phyloP scores from a whole-genome alignment of 345 rosid genomes.

The Hirschfeldia incana region DNA sequence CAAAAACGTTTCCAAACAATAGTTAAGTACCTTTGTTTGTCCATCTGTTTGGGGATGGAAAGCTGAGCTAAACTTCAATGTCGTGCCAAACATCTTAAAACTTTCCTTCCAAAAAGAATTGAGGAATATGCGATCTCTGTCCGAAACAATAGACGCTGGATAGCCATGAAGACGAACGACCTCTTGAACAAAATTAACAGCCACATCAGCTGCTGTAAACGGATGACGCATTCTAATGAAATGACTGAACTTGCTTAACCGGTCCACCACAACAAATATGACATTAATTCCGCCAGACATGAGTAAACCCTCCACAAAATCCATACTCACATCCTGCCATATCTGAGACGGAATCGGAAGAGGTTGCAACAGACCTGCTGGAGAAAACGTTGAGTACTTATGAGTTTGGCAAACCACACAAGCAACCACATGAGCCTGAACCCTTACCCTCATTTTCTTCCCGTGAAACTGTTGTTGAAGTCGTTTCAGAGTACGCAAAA shows the following conservation, averaged over 20 bases:
- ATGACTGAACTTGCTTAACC: neutral
- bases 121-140: too few species aligned
- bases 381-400: neutral
- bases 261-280: neutral
- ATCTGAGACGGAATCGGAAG: neutral
- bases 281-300: neutral
- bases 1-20: too few species aligned
- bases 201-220: neutral
- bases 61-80: too few species aligned
- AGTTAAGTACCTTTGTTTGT: too few species aligned
- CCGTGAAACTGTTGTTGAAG: too few species aligned
- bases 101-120: too few species aligned
- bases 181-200: neutral
- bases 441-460: too few species aligned
- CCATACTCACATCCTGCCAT: neutral
- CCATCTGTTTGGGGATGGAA: too few species aligned
- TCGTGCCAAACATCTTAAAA: too few species aligned
- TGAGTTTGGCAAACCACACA: neutral
- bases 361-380: neutral
- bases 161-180: too few species aligned
- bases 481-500: too few species aligned
- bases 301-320: neutral
- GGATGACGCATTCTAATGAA: neutral
- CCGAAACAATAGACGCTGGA: too few species aligned
- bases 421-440: neutral